Evolutionary conservation across 345 rosid genomes (phyloP), one percentile per base, ranked within the genome.

Genomic region (Jatropha curcas): DNA sequence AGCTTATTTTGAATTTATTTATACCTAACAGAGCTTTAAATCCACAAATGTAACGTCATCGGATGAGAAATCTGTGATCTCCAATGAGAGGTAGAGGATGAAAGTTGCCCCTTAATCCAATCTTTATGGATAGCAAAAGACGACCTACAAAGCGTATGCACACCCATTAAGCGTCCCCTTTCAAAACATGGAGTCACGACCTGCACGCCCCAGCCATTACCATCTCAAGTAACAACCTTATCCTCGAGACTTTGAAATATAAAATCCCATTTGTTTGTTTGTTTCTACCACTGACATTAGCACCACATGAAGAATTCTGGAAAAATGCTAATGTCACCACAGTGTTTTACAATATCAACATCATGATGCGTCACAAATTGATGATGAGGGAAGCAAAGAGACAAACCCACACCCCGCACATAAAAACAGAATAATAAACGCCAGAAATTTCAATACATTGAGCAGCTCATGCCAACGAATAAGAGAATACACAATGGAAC

Each of bases 401-500:
- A 25, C 25, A 60, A n/a, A n/a, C n/a, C n/a, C n/a, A n/a, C n/a
- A n/a, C n/a, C n/a, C n/a, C n/a, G n/a, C n/a, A n/a, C n/a, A 41
- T 13, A 14, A 1, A 37, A 62, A 27, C 7, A 19, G 31, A 1
- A 61, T 20, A 34, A 7, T 19, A 45, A 17, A 51, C 22, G 57
- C 22, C 31, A 39, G 55, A 48, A 20, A 19, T 67, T 33, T 46
- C 71, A 66, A 45, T 43, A 57, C 71, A 74, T 28, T 16, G 17
- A 31, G 46, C 53, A 51, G 50, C 50, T 45, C 77, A 31, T 66
- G 35, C 66, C 60, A 31, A 66, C 66, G 20, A n/a, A 19, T 0
- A 48, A 14, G n/a, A 48, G 53, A 14, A 17, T 48, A 31, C 37
- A 33, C 25, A 34, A 37, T 33, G 41, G 43, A 11, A 30, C 41